Evolutionary conservation across 139 green algal genomes (phyloP), one percentile per base, ranked within the genome.

Genomic region (Chlamydomonas schloesseri): DNA sequence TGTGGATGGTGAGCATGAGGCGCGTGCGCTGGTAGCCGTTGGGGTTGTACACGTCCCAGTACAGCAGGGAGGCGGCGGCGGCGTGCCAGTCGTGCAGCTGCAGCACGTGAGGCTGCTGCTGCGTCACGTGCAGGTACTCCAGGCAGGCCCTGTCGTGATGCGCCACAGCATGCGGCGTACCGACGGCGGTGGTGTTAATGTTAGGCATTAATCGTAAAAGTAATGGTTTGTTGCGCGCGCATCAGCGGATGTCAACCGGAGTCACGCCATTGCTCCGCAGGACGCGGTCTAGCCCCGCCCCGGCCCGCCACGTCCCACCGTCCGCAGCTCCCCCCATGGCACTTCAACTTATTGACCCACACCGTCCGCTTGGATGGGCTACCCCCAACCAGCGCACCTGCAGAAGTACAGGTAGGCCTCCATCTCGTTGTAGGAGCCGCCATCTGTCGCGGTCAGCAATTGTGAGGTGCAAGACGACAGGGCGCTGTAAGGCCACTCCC

Each of bases 321-420:
- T n/a, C n/a, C n/a, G n/a, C n/a, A n/a, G n/a, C n/a, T n/a, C n/a
- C n/a, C n/a, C n/a, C n/a, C n/a, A n/a, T n/a, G n/a, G n/a, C n/a
- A n/a, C n/a, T n/a, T n/a, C n/a, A n/a, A n/a, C n/a, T n/a, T n/a
- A n/a, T n/a, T n/a, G n/a, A n/a, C n/a, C n/a, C n/a, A n/a, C n/a
- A n/a, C n/a, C n/a, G n/a, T n/a, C n/a, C n/a, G n/a, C n/a, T n/a
- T n/a, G n/a, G n/a, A n/a, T n/a, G n/a, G n/a, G n/a, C n/a, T n/a
- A n/a, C n/a, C 42, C 42, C 42, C 42, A 50, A 13, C 28, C 53
- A 13, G 71, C n/a, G 10, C 28, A 94, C 94, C 96, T 93, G 89
- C 90, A 97, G 83, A 99, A 98, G 93, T 98, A 99, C 21, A 99
- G 92, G 94, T 99, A 99, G 26, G 96, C 96, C 87, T 99, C 97